A percentile compares a stretch with the other conserved stretches of the same genome.
Conservation (phyloP, 2,329 filamentous ascomycete species). For the Phyllosticta ampelicida region DNA sequence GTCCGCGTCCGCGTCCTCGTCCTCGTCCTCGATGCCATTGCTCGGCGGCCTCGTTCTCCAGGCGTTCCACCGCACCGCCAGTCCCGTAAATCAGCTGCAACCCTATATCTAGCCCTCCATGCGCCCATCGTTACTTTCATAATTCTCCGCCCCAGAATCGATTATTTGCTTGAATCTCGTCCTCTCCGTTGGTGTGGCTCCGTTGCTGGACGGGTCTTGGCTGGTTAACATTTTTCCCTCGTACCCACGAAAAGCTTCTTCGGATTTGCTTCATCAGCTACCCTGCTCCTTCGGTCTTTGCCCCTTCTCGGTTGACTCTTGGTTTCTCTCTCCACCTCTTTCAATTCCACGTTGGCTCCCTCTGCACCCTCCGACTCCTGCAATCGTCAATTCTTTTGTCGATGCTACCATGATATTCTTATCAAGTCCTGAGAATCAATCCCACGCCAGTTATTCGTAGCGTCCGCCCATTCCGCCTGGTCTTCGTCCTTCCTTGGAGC, state of each 20-base stretch:
- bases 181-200: background rate
- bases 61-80: background rate
- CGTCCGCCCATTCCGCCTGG: background rate
- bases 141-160: background rate
- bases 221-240: background rate
- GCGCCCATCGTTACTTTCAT: background rate
- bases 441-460: conserved; percentile 10
- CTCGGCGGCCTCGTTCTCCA: background rate
- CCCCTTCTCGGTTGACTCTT: background rate
- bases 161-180: background rate
- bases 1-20: background rate
- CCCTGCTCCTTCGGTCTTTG: background rate
- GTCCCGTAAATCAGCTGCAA: too few species aligned
- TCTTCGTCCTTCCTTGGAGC: too few species aligned
- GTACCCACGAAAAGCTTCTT: background rate
- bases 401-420: conserved; percentile 10
- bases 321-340: background rate
- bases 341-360: background rate
- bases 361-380: background rate
- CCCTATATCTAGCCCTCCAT: background rate
- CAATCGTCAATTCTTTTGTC: background rate
- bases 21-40: background rate
- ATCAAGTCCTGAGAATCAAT: conserved; percentile 9
- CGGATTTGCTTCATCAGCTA: background rate
- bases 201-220: background rate